These are phyloP conservation scores for Flaveria floridana DNA, from an alignment of 140 eudicot genomes.

Conservation along the genomic window DNA sequence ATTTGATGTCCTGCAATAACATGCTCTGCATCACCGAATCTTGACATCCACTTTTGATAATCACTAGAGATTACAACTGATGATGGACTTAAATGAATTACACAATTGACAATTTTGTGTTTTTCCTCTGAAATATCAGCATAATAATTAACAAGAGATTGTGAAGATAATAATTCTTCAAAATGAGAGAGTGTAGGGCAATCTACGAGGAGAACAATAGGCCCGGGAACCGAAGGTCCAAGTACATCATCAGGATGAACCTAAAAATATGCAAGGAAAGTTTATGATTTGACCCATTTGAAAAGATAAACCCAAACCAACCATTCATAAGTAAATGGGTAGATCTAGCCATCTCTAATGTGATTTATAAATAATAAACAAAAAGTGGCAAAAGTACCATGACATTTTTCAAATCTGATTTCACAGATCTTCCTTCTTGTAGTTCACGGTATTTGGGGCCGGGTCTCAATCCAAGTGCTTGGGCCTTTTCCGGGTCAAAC, in stretches of 20 bases:
- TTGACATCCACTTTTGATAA: conserved; percentile 75
- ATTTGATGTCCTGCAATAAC: conserved; percentile 77
- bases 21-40: conserved; percentile 68
- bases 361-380: background rate
- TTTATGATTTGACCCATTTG: background rate
- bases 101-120: conserved; percentile 59
- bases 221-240: conserved; percentile 84
- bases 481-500: conserved; percentile 71
- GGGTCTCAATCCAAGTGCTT: conserved; percentile 65
- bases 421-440: conserved; percentile 74
- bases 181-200: conserved; percentile 74
- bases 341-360: background rate
- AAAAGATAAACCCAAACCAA: background rate
- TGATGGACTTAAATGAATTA: conserved; percentile 74
- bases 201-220: conserved; percentile 72
- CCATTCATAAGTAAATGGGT: background rate
- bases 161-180: conserved; percentile 45
- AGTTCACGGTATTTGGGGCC: conserved; percentile 76
- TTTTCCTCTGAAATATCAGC: conserved; percentile 41
- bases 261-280: conserved; percentile 34
- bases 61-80: conserved; percentile 45
- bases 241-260: conserved; percentile 83
- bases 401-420: conserved; percentile 58
- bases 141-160: conserved; percentile 51
- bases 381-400: conserved; percentile 44